Conservation (phyloP, 2,329 filamentous ascomycete species). For the Rosellinia necatrix region DNA sequence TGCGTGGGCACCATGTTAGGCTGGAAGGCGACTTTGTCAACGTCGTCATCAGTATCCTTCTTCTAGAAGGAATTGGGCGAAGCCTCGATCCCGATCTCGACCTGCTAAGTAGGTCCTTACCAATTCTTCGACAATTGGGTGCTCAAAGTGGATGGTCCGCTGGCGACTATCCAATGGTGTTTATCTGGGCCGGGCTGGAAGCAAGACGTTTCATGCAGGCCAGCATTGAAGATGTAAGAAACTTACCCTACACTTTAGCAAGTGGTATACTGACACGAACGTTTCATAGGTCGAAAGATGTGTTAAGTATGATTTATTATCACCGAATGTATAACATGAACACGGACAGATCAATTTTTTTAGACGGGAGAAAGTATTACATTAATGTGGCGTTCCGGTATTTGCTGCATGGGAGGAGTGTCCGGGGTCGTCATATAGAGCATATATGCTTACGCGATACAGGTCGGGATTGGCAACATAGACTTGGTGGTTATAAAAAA, state of each 20-base stretch:
- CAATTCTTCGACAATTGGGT: slow-evolving; percentile 86
- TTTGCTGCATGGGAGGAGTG: slow-evolving; percentile 2
- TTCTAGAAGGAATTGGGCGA: slow-evolving; percentile 92
- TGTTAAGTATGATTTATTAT: slow-evolving; percentile 87
- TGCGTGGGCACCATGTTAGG: slow-evolving; percentile 87
- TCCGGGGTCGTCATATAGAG: slow-evolving; percentile 23
- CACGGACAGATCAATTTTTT: slow-evolving; percentile 4
- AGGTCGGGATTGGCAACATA: background rate
- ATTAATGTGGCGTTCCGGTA: slow-evolving; percentile 33
- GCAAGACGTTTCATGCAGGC: slow-evolving; percentile 87
- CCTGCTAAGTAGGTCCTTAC: slow-evolving; percentile 81
- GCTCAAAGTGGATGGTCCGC: slow-evolving; percentile 72
- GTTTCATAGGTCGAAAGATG: slow-evolving; percentile 73
- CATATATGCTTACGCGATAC: slow-evolving; percentile 1
- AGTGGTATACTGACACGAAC: background rate
- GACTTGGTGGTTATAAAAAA: background rate
- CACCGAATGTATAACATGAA: slow-evolving; percentile 73
- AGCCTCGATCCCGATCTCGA: slow-evolving; percentile 86
- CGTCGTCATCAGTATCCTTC: slow-evolving; percentile 90
- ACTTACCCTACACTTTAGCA: background rate
- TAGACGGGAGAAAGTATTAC: slow-evolving; percentile 28
- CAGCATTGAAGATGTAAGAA: slow-evolving; percentile 81
- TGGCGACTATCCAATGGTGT: slow-evolving; percentile 82
- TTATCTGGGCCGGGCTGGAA: slow-evolving; percentile 90
- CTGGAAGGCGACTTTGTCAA: slow-evolving; percentile 98